Percentiles rank a stretch among this genome's conserved stretches.
These are phyloP conservation scores for Coprinopsis strossmayeri DNA, from an alignment of 768 basidiomycete species.

Conservation along the genomic window DNA sequence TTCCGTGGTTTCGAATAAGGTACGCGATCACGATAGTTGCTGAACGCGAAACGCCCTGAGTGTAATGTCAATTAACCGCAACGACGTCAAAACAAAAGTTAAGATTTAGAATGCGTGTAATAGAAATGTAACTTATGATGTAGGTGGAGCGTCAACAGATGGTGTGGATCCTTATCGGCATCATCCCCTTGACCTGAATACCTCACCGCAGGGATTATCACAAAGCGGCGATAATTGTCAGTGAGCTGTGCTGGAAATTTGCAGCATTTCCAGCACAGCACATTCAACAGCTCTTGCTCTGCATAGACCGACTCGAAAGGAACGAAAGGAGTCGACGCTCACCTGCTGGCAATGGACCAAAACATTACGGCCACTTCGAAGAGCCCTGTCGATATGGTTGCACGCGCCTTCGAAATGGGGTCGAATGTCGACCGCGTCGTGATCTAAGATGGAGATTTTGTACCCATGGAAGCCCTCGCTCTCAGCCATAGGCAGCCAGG, in stretches of 20 bases:
- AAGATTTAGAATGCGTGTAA: not conserved
- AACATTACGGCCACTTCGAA: constrained; percentile 56
- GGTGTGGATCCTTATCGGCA: not conserved
- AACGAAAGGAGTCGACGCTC: constrained; percentile 15
- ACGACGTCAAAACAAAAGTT: not conserved
- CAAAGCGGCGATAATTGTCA: not conserved
- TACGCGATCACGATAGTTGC: constrained; percentile 76
- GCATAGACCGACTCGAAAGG: too few species aligned
- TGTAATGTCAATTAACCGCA: not conserved
- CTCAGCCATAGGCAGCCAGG: constrained; percentile 50
- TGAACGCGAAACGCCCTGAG: constrained; percentile 71
- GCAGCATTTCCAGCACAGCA: too few species aligned
- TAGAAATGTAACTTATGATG: not conserved
- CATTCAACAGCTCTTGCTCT: too few species aligned
- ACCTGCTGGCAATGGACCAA: constrained; percentile 84
- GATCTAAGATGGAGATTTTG: constrained; percentile 64
- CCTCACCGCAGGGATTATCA: not conserved
- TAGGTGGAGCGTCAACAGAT: not conserved
- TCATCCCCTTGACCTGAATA: not conserved
- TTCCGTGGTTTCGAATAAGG: constrained; percentile 66
- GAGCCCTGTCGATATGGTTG: constrained; percentile 54
- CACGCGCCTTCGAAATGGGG: constrained; percentile 68
- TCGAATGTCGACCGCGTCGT: constrained; percentile 50
- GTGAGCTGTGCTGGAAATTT: too few species aligned
- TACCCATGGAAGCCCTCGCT: constrained; percentile 48